A percentile compares a stretch with the other conserved stretches of the same genome.
phyloP scores from a whole-genome alignment of 202 grass and related monocot genomes.

The Zoysia matrella region DNA sequence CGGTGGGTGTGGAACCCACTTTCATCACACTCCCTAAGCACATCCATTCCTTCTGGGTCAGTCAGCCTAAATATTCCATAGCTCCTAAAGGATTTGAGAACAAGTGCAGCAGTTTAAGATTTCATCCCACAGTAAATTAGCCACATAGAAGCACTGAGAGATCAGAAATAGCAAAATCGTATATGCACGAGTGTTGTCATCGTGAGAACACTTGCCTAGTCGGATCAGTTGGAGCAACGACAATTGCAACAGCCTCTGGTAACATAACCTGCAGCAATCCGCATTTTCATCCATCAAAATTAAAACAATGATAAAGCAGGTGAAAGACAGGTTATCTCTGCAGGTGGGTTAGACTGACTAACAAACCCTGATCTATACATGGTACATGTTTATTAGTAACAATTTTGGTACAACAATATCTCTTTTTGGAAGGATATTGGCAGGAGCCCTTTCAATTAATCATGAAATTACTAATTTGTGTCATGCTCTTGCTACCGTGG shows the following conservation, averaged over 20 bases:
- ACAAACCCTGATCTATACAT: not conserved
- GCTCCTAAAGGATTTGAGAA: conserved; percentile 55
- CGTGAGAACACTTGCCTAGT: conserved; percentile 59
- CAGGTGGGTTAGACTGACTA: not conserved
- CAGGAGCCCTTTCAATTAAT: not conserved
- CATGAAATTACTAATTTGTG: too few relatives aligned
- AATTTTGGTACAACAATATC: not conserved
- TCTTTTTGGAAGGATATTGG: not conserved
- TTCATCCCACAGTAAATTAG: not conserved
- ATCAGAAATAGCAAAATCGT: not conserved
- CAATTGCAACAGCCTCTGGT: conserved; percentile 92
- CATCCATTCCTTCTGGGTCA: conserved; percentile 74
- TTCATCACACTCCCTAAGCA: conserved; percentile 72
- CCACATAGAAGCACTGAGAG: not conserved
- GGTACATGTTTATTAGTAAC: conserved; percentile 2
- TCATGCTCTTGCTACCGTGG: not conserved
- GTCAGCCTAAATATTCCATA: conserved; percentile 93
- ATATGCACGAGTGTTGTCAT: conserved; percentile 1
- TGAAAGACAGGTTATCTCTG: not conserved
- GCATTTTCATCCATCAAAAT: conserved; percentile 8
- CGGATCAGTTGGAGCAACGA: conserved; percentile 89
- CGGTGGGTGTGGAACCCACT: conserved; percentile 74
- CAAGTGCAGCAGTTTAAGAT: conserved; percentile 27
- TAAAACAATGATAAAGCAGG: not conserved
- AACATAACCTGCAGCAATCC: conserved; percentile 78